These are phyloP conservation scores for Saccharomycodes ludwigii DNA, from an alignment of 805 yeast genomes.

Conservation along the genomic window DNA sequence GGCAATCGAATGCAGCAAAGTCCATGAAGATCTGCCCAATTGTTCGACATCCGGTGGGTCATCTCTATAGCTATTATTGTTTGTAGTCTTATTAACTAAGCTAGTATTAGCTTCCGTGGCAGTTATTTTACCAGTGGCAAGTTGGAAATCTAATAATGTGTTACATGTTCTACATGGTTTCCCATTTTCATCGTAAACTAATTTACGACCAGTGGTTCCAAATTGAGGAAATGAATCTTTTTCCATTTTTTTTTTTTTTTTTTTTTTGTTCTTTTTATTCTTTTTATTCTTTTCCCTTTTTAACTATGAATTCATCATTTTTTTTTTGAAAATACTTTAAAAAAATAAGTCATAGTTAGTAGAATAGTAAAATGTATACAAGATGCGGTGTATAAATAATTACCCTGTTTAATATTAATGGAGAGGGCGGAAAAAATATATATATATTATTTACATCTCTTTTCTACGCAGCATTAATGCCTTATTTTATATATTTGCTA, in stretches of 20 bases:
- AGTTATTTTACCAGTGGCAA: conserved; percentile 31
- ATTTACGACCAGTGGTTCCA: conserved; percentile 6
- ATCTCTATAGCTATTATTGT: conserved; percentile 29
- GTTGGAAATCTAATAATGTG: conserved; percentile 64
- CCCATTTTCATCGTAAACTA: conserved; percentile 67
- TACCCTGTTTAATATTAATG: no score
- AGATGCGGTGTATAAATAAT: no score
- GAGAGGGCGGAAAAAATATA: no score
- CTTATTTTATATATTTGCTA: no score
- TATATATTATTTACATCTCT: no score
- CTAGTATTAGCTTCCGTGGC: conserved; percentile 11
- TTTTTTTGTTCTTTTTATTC: conserved; percentile 1
- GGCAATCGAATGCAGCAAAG: conserved; percentile 78
- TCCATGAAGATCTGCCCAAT: conserved; percentile 86
- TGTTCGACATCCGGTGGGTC: conserved; percentile 81
- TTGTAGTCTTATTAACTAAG: conserved; percentile 11
- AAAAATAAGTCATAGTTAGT: no score
- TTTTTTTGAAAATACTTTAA: no score
- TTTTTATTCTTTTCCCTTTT: no score
- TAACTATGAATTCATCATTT: no score
- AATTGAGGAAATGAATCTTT: not conserved
- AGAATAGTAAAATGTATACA: no score
- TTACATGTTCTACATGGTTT: conserved; percentile 94
- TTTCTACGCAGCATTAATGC: no score
- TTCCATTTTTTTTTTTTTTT: not conserved